phyloP scores from a whole-genome alignment of 2,329 filamentous ascomycete genomes.

The Xylariales sp. region DNA sequence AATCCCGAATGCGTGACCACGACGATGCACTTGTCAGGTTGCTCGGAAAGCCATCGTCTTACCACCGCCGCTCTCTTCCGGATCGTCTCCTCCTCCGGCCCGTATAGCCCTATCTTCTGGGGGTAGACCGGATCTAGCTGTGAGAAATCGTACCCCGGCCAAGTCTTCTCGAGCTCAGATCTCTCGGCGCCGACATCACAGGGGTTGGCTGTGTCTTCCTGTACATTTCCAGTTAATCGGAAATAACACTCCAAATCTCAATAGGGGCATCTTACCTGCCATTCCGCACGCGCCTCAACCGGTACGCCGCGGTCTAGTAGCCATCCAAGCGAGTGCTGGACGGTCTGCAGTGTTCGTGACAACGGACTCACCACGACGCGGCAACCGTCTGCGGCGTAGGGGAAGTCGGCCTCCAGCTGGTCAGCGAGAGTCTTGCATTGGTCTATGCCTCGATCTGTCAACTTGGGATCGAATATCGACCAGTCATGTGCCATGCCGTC shows the following conservation, averaged over 20 bases:
- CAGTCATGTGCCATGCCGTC: slow-evolving; percentile 47
- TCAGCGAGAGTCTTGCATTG: slow-evolving; percentile 46
- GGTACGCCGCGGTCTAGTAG: slow-evolving; percentile 46
- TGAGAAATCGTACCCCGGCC: slow-evolving; percentile 50
- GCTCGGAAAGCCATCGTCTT: slow-evolving; percentile 47
- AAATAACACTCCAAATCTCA: not conserved
- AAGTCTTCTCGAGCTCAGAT: slow-evolving; percentile 43
- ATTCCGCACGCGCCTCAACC: slow-evolving; percentile 49
- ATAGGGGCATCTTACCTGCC: slow-evolving; percentile 46
- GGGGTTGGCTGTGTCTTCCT: slow-evolving; percentile 50
- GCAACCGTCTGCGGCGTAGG: slow-evolving; percentile 42
- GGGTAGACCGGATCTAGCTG: slow-evolving; percentile 49
- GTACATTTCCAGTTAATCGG: slow-evolving; percentile 20
- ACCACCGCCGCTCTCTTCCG: slow-evolving; percentile 44
- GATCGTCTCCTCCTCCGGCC: slow-evolving; percentile 46
- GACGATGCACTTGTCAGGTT: slow-evolving; percentile 47
- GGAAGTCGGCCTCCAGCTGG: slow-evolving; percentile 43
- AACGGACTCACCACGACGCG: slow-evolving; percentile 50
- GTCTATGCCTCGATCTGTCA: slow-evolving; percentile 47
- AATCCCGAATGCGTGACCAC: slow-evolving; percentile 51
- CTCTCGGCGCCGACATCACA: slow-evolving; percentile 48
- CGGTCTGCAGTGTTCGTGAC: slow-evolving; percentile 48
- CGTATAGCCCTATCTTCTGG: slow-evolving; percentile 49
- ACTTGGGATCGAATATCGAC: slow-evolving; percentile 46
- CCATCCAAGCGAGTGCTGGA: slow-evolving; percentile 47